Evolutionary conservation across 352 stramenopile species (phyloP).

Genomic region (Phytophthora megakarya): DNA sequence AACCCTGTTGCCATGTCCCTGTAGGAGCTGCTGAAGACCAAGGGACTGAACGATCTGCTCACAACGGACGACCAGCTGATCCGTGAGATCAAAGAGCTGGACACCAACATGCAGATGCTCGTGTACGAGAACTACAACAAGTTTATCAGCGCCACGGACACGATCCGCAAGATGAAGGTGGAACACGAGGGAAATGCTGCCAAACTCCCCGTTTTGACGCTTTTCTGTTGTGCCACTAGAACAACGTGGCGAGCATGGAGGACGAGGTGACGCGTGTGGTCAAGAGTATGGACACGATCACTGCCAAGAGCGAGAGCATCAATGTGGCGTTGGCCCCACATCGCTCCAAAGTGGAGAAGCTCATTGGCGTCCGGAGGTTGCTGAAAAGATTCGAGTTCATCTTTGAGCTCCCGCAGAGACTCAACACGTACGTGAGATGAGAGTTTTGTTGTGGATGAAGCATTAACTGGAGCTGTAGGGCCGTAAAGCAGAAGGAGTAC

Average conservation of each 20-base stretch:
- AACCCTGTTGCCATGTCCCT: conserved; percentile 2
- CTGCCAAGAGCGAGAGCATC: conserved; percentile 82
- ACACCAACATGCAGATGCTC: conserved; percentile 99
- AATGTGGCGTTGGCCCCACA: conserved; percentile 88
- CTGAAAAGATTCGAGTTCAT: conserved; percentile 98
- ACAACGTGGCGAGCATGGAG: conserved; percentile 93
- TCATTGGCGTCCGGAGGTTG: conserved; percentile 95
- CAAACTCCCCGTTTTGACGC: not conserved
- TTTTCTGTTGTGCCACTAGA: conserved; percentile 37
- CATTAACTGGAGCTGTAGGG: conserved; percentile 31
- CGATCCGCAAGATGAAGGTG: conserved; percentile 96
- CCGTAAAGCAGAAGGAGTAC: conserved; percentile 89
- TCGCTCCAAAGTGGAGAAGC: conserved; percentile 94
- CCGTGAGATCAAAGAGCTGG: conserved; percentile 93
- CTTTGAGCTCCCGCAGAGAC: conserved; percentile 94
- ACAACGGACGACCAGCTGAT: conserved; percentile 79
- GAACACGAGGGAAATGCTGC: conserved; percentile 2
- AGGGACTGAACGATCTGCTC: conserved; percentile 76
- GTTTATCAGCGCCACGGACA: conserved; percentile 99
- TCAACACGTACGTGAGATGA: conserved; percentile 53
- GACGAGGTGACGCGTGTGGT: conserved; percentile 87
- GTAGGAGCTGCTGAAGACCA: conserved; percentile 62
- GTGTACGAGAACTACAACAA: conserved; percentile 99
- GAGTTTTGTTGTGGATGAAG: not conserved
- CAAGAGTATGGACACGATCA: conserved; percentile 90